These are phyloP conservation scores for Mycosphaerella sp. DNA, from an alignment of 2,329 filamentous ascomycete species.

Conservation along the genomic window DNA sequence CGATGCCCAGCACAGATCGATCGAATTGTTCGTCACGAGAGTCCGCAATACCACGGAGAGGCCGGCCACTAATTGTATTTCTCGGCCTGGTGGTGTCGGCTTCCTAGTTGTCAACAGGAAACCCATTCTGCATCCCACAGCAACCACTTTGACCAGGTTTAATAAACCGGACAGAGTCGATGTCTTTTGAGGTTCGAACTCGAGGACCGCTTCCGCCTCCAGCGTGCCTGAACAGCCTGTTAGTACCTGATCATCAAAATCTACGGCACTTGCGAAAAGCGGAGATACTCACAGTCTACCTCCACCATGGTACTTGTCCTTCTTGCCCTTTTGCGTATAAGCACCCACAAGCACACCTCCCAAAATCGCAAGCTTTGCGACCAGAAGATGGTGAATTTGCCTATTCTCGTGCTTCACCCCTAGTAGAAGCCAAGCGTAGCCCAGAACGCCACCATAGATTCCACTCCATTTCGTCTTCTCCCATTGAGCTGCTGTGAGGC, in stretches of 20 bases:
- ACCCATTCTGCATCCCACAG: slow-evolving; percentile 10
- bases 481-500: slow-evolving; percentile 9
- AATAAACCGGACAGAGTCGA: slow-evolving; percentile 7
- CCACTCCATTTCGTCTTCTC: slow-evolving; percentile 8
- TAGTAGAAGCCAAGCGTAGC: slow-evolving; percentile 19
- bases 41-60: too few species aligned
- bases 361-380: slow-evolving; percentile 17
- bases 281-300: slow-evolving; percentile 11
- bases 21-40: background rate
- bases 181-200: slow-evolving; percentile 5
- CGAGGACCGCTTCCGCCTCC: slow-evolving; percentile 1
- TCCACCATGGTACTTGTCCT: background rate
- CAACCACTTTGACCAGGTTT: slow-evolving; percentile 5
- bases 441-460: slow-evolving; percentile 12
- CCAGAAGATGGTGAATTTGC: slow-evolving; percentile 16
- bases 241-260: background rate
- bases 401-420: slow-evolving; percentile 10
- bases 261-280: background rate
- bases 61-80: background rate
- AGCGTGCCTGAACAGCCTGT: background rate
- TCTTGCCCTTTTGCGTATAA: slow-evolving; percentile 8
- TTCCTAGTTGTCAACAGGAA: slow-evolving; percentile 7
- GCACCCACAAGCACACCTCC: slow-evolving; percentile 12
- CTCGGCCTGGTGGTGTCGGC: background rate
- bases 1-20: background rate